A percentile compares a stretch with the other conserved stretches of the same genome.
phyloP scores from a whole-genome alignment of 306 rosid genomes.

The Vigna radiata region DNA sequence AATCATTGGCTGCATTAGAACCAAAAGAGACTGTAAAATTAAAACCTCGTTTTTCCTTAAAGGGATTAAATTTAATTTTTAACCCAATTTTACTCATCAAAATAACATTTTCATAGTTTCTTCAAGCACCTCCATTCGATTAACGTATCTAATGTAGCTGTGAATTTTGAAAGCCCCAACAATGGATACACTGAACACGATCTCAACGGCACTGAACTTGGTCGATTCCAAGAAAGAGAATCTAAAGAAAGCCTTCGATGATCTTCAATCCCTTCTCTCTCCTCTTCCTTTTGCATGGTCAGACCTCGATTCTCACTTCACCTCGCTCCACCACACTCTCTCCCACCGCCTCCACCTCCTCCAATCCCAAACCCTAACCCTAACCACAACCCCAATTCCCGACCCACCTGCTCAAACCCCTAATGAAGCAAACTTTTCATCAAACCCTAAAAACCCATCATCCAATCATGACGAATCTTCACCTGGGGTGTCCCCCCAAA shows the following conservation, averaged over 20 bases:
- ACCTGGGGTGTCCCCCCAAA: slow-evolving; percentile 6
- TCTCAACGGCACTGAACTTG: slow-evolving; percentile 61
- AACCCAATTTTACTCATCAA: neutral
- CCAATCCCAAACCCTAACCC: slow-evolving; percentile 42
- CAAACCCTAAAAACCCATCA: slow-evolving; percentile 13
- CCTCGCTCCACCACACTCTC: slow-evolving; percentile 62
- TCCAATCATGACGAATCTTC: slow-evolving; percentile 1
- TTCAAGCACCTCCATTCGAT: neutral
- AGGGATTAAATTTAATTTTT: no score
- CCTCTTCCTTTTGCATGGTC: slow-evolving; percentile 66
- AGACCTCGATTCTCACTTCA: slow-evolving; percentile 69
- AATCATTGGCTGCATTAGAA: no score
- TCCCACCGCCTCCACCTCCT: slow-evolving; percentile 55
- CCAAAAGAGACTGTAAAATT: no score
- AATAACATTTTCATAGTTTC: neutral
- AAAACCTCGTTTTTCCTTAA: no score
- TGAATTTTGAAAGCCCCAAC: neutral
- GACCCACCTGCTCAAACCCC: neutral
- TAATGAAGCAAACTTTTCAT: neutral
- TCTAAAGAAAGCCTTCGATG: slow-evolving; percentile 73
- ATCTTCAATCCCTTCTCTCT: slow-evolving; percentile 63
- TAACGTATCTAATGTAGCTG: neutral
- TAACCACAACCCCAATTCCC: neutral
- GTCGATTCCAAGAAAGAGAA: slow-evolving; percentile 64
- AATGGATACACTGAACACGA: slow-evolving; percentile 55